Evolutionary conservation across 345 rosid species (phyloP), one percentile per base, ranked within the genome.

Genomic region (Corymbia maculata): DNA sequence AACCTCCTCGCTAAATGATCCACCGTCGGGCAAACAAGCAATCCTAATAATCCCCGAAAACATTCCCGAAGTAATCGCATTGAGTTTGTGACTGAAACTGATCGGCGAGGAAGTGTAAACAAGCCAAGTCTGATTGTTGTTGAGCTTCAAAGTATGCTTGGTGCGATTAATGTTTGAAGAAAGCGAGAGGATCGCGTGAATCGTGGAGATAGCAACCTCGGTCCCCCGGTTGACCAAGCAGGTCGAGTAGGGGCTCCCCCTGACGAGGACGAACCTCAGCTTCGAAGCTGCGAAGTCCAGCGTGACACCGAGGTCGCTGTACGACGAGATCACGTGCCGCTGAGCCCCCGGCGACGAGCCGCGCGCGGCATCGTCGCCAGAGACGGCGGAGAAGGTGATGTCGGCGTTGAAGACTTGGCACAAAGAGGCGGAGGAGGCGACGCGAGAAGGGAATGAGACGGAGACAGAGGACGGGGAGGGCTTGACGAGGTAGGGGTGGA

Each of bases 401-500:
- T 98, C 98, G 79, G 95, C 89, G 66, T 86, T 85, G 87, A 95
- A 96, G 79, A 92, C 87, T 87, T 97, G 97, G 94, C 91, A 96
- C 32, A 92, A 51, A 95, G 95, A 95, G 87, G 94, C 88, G 52
- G 98, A 89, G 88, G 86, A 93, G 94, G 91, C 93, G 88, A 93
- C 92, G 4, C 70, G 94, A 87, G 98, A 85, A 52, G 99, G 98
- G 92, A 93, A 97, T 42, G 92, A 95, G 90, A 97, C 68, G 3
- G 97, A 94, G 91, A 97, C 90, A 64, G 95, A 95, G 19, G 95
- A 93, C 15, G 8, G 52, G 1, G 95, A 93, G 3, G 97, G 93
- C 91, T 98, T 96, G 87, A 98, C 47, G 85, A 97, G 95, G 91
- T 98, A 98, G 4, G 99, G 99, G 49, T 97, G 99, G 89, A 98